These are phyloP conservation scores for Boletus speciosus DNA, from an alignment of 768 basidiomycete species.

Conservation along the genomic window DNA sequence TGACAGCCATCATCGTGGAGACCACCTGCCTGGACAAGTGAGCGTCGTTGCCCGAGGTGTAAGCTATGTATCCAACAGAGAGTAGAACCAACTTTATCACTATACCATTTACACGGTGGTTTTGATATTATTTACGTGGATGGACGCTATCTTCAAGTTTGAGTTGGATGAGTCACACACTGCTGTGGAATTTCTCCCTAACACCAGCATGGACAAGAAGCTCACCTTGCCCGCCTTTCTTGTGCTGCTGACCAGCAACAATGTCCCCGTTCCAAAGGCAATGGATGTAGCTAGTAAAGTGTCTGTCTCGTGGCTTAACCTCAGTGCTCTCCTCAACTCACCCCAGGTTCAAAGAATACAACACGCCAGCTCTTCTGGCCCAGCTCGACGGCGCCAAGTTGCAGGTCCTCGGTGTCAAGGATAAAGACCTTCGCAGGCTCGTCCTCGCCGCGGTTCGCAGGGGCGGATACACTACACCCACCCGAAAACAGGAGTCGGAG, in stretches of 20 bases:
- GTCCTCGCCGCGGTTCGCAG: constrained; percentile 59
- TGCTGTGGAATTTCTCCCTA: neutral
- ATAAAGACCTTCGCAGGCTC: constrained; percentile 61
- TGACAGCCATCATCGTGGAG: constrained; percentile 85
- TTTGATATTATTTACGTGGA: constrained; percentile 7
- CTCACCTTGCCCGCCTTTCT: constrained; percentile 64
- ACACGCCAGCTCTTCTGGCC: constrained; percentile 55
- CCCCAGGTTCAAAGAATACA: constrained; percentile 66
- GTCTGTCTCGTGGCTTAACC: constrained; percentile 35
- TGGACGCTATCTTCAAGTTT: neutral
- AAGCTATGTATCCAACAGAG: constrained; percentile 3
- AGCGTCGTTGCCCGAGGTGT: constrained; percentile 12
- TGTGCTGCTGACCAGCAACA: constrained; percentile 57
- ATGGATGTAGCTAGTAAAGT: constrained; percentile 70
- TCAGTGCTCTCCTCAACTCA: constrained; percentile 11
- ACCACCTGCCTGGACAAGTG: constrained; percentile 74
- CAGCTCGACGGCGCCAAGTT: constrained; percentile 61
- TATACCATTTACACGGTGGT: constrained; percentile 21
- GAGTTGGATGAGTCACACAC: neutral
- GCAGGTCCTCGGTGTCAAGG: constrained; percentile 51
- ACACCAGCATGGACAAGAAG: constrained; percentile 33
- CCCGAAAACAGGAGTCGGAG: constrained; percentile 18
- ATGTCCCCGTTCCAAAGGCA: constrained; percentile 58
- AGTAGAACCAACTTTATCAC: constrained; percentile 11
- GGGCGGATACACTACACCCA: constrained; percentile 48